Conservation (phyloP, 2,329 filamentous ascomycete genomes). For the Setomelanomma holmii region DNA sequence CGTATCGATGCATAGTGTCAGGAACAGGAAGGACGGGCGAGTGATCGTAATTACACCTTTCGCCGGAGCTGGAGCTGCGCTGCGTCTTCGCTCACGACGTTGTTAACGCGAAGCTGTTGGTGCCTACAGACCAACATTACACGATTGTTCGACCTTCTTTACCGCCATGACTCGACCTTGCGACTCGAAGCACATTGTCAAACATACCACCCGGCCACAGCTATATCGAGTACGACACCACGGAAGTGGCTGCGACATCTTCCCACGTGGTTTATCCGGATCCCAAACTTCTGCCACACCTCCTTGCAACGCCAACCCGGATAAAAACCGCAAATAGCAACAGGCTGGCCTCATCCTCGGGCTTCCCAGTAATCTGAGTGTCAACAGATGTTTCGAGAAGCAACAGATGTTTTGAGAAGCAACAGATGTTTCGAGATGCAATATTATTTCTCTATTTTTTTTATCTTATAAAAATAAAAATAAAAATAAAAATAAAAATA, state of each 20-base stretch:
- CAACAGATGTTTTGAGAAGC: too few relatives aligned
- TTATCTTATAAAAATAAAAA: too few relatives aligned
- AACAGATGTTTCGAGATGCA: too few relatives aligned
- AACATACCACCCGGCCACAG: neutral
- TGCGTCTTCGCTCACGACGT: neutral
- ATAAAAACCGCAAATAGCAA: neutral
- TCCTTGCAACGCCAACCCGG: neutral
- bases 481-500: too few relatives aligned
- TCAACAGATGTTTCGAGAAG: neutral
- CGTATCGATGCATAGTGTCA: neutral
- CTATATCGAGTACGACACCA: neutral
- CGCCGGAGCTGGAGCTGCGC: too few relatives aligned
- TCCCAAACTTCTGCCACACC: neutral
- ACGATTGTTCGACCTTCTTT: too few relatives aligned
- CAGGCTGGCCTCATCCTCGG: constrained; percentile 1
- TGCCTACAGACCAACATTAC: too few relatives aligned
- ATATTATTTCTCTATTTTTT: too few relatives aligned
- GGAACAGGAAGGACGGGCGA: neutral
- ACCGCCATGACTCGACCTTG: too few relatives aligned
- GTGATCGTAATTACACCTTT: neutral
- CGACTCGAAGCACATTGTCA: too few relatives aligned
- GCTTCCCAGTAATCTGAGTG: constrained; percentile 4
- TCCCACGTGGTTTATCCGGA: neutral
- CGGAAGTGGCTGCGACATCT: neutral
- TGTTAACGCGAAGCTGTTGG: neutral